These are phyloP conservation scores for Mortierella alpina DNA, from an alignment of 192 early-diverging fungal species.

Conservation along the genomic window DNA sequence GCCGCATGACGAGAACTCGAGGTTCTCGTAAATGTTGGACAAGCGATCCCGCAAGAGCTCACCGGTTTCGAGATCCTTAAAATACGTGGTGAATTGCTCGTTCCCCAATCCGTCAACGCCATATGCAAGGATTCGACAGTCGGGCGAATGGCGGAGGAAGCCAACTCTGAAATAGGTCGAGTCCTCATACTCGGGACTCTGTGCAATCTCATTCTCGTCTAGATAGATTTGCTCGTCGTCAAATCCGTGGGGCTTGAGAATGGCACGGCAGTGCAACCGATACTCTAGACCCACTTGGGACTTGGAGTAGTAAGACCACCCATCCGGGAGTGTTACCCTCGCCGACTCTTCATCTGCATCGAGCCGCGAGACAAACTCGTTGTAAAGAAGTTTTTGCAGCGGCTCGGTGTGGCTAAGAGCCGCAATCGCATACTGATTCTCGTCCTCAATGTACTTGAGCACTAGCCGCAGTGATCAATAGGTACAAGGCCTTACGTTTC, in stretches of 20 bases:
- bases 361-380: slow-evolving; percentile 70
- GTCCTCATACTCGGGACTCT: slow-evolving; percentile 57
- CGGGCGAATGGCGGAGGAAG: slow-evolving; percentile 67
- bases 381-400: slow-evolving; percentile 66
- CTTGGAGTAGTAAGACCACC: slow-evolving; percentile 68
- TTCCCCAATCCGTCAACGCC: slow-evolving; percentile 64
- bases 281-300: slow-evolving; percentile 53
- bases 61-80: slow-evolving; percentile 60
- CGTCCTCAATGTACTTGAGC: slow-evolving; percentile 65
- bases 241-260: background rate
- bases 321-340: slow-evolving; percentile 58
- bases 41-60: slow-evolving; percentile 57
- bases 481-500: background rate
- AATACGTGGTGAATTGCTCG: slow-evolving; percentile 63
- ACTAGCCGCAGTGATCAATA: slow-evolving; percentile 25
- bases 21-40: slow-evolving; percentile 62
- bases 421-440: slow-evolving; percentile 64
- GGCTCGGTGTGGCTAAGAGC: slow-evolving; percentile 61
- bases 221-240: slow-evolving; percentile 33
- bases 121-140: slow-evolving; percentile 64
- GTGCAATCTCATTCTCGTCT: slow-evolving; percentile 68
- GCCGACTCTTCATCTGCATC: slow-evolving; percentile 66
- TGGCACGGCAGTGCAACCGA: slow-evolving; percentile 36
- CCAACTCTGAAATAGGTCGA: slow-evolving; percentile 68
- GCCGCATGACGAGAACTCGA: slow-evolving; percentile 67